These are phyloP conservation scores for Epichloe sibirici DNA, from an alignment of 2,329 filamentous ascomycete species.

Conservation along the genomic window DNA sequence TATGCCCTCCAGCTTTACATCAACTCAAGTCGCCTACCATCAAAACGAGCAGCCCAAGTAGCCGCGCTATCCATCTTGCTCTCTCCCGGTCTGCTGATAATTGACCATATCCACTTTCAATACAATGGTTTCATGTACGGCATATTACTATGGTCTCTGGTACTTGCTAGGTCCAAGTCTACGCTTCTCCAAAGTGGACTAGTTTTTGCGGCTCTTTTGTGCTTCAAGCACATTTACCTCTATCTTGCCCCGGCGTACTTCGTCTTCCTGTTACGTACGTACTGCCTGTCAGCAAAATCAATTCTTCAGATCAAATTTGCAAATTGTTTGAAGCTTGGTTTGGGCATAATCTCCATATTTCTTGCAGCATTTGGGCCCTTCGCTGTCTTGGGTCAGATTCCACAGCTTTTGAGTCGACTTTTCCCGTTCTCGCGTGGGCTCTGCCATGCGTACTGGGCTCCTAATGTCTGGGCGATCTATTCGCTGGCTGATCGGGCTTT, in stretches of 20 bases:
- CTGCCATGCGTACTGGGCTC: slow-evolving; percentile 97
- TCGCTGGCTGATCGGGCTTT: slow-evolving; percentile 78
- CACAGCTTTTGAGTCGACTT: slow-evolving; percentile 69
- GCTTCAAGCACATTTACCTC: slow-evolving; percentile 96
- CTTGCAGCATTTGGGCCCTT: slow-evolving; percentile 84
- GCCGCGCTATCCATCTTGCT: slow-evolving; percentile 81
- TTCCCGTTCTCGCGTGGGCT: slow-evolving; percentile 91
- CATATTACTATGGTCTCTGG: slow-evolving; percentile 73
- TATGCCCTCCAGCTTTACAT: slow-evolving; percentile 76
- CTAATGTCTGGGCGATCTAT: slow-evolving; percentile 94
- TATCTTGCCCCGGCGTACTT: slow-evolving; percentile 96
- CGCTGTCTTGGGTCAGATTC: slow-evolving; percentile 64
- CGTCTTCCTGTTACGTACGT: slow-evolving; percentile 76
- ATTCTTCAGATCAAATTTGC: slow-evolving; percentile 63
- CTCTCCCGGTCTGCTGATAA: slow-evolving; percentile 87
- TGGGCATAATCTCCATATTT: slow-evolving; percentile 59
- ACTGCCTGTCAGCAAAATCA: slow-evolving; percentile 71
- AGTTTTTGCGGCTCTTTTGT: slow-evolving; percentile 73
- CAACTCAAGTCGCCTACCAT: slow-evolving; percentile 50
- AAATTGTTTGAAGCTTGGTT: slow-evolving; percentile 75
- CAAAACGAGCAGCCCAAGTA: slow-evolving; percentile 70
- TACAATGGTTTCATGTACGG: slow-evolving; percentile 98
- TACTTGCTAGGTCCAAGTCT: slow-evolving; percentile 63
- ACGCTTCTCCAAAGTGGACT: slow-evolving; percentile 69
- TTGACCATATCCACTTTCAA: slow-evolving; percentile 98